These are phyloP conservation scores for Perkinsus olseni DNA, from an alignment of 169 alveolate genomes.

Conservation along the genomic window DNA sequence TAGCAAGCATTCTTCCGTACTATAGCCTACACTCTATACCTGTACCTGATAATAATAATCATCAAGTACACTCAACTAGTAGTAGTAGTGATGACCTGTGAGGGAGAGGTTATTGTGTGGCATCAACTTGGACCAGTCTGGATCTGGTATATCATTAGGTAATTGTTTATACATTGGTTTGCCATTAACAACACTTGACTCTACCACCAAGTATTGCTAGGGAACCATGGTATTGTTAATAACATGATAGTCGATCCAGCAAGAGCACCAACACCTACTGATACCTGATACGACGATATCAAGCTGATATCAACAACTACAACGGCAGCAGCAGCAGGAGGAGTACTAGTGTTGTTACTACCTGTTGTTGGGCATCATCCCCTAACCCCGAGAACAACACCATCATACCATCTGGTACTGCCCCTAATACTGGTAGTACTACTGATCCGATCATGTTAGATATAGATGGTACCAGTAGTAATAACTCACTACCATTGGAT, in stretches of 20 bases:
- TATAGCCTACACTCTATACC: background rate
- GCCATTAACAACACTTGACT: background rate
- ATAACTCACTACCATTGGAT: background rate
- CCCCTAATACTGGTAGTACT: constrained; percentile 32
- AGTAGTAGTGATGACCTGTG: no score
- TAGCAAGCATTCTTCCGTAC: background rate
- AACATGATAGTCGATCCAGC: constrained; percentile 39
- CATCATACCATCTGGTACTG: constrained; percentile 37
- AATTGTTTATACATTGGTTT: background rate
- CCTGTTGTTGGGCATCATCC: constrained; percentile 6
- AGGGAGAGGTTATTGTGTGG: background rate
- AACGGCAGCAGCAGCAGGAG: no score
- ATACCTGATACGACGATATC: no score
- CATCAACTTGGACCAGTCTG: background rate
- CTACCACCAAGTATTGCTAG: constrained; percentile 2
- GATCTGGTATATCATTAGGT: background rate
- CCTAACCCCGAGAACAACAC: constrained; percentile 24
- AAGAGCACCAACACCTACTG: constrained; percentile 33
- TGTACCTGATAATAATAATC: background rate
- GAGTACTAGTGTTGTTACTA: no score
- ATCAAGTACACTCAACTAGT: no score
- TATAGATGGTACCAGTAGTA: background rate
- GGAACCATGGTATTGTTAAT: constrained; percentile 27
- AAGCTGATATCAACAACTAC: no score
- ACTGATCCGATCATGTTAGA: constrained; percentile 6